A percentile compares a stretch with the other conserved stretches of the same genome.
These are phyloP conservation scores for Saksenaea vasiformis DNA, from an alignment of 371 early-diverging fungal genomes.

Conservation along the genomic window DNA sequence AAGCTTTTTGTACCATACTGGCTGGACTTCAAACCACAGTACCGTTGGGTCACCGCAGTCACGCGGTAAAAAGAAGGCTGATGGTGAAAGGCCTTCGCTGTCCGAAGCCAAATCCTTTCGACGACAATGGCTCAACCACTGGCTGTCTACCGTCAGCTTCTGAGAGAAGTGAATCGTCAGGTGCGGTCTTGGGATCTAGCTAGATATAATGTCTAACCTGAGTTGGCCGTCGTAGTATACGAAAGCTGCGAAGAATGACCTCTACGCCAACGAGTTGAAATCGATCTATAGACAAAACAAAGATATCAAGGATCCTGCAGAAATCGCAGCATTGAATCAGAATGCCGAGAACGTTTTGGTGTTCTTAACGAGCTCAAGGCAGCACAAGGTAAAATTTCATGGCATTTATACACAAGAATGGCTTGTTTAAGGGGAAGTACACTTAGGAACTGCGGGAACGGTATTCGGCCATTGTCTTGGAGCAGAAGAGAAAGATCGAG, in stretches of 20 bases:
- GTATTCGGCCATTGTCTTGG: conserved; percentile 47
- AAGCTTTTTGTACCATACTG: too few relatives aligned
- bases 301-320: conserved; percentile 31
- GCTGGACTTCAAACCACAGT: too few relatives aligned
- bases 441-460: conserved; percentile 38
- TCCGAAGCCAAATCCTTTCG: too few relatives aligned
- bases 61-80: too few relatives aligned
- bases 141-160: conserved; percentile 35
- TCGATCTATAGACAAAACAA: conserved; percentile 36
- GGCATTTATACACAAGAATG: neutral
- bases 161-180: conserved; percentile 46
- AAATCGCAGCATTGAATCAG: conserved; percentile 28
- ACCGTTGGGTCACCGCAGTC: too few relatives aligned
- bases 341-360: conserved; percentile 47
- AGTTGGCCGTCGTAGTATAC: conserved; percentile 28
- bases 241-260: conserved; percentile 35
- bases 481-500: conserved; percentile 50
- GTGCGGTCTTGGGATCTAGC: conserved; percentile 9
- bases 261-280: conserved; percentile 38
- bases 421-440: neutral
- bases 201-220: neutral
- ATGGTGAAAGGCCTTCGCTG: too few relatives aligned
- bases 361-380: conserved; percentile 40
- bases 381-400: conserved; percentile 39
- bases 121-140: conserved; percentile 4